Evolutionary conservation across 805 yeast species (phyloP).

Genomic region (Yarrowia sp.): DNA sequence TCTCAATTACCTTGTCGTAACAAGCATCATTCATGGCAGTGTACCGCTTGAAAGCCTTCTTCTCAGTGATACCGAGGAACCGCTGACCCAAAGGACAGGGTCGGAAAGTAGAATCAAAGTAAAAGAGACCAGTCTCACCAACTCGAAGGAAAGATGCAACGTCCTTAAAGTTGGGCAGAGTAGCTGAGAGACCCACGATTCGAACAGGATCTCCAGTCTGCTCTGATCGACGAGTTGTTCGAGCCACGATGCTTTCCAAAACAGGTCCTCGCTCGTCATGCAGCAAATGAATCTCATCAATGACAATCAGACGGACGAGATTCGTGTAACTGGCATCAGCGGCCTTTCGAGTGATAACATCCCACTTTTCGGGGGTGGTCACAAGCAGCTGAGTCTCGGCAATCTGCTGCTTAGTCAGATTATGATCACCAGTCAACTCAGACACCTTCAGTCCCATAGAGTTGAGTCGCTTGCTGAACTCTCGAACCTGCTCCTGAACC

Average conservation of each 20-base stretch:
- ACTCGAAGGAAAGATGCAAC: slow-evolving; percentile 84
- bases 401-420: slow-evolving; percentile 76
- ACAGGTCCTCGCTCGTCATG: slow-evolving; percentile 98
- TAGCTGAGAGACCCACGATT: slow-evolving; percentile 87
- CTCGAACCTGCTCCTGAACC: slow-evolving; percentile 93
- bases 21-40: slow-evolving; percentile 92
- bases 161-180: slow-evolving; percentile 86
- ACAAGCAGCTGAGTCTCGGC: slow-evolving; percentile 80
- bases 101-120: slow-evolving; percentile 80
- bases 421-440: slow-evolving; percentile 91
- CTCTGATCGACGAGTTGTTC: slow-evolving; percentile 62
- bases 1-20: slow-evolving; percentile 74
- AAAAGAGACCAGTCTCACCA: slow-evolving; percentile 69
- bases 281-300: slow-evolving; percentile 91
- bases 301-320: slow-evolving; percentile 71
- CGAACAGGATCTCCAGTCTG: slow-evolving; percentile 61
- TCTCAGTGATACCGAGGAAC: slow-evolving; percentile 86
- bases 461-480: slow-evolving; percentile 72
- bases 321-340: slow-evolving; percentile 69
- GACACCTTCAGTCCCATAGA: slow-evolving; percentile 74
- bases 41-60: slow-evolving; percentile 74
- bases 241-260: slow-evolving; percentile 81
- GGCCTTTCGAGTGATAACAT: slow-evolving; percentile 85
- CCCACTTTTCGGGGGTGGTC: slow-evolving; percentile 98
- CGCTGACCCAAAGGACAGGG: slow-evolving; percentile 94